Evolutionary conservation across 169 alveolate genomes (phyloP).

Genomic region (Plasmodium inui): DNA sequence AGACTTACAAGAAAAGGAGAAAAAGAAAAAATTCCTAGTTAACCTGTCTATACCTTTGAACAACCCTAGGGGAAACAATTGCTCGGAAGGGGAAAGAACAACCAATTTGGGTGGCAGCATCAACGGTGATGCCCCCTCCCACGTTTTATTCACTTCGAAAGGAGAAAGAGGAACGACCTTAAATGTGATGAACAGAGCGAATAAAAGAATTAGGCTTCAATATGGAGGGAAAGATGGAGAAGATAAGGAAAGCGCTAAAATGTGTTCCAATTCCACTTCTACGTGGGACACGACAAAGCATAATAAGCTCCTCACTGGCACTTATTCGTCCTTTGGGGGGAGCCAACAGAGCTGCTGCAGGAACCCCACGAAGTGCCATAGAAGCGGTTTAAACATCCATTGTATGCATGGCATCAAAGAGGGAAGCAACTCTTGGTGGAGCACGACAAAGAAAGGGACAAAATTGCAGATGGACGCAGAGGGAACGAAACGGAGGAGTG

Average conservation of each 20-base stretch:
- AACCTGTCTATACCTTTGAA: constrained; percentile 3
- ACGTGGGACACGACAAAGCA: not conserved
- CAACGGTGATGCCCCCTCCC: not conserved
- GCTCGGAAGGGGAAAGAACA: not conserved
- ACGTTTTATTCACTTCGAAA: not conserved
- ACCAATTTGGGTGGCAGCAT: not conserved
- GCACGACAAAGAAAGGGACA: not conserved
- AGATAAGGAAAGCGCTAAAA: constrained; percentile 1
- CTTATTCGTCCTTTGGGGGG: not conserved
- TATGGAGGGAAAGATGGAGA: not conserved
- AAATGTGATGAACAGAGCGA: not conserved
- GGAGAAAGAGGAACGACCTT: not conserved
- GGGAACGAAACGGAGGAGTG: not conserved
- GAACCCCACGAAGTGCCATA: not conserved
- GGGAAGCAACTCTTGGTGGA: not conserved
- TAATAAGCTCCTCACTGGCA: not conserved
- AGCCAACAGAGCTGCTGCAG: not conserved
- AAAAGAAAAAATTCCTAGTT: not conserved
- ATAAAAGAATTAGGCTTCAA: not conserved
- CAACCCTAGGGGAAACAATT: not conserved
- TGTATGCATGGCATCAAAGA: not conserved
- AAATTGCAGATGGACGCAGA: not conserved
- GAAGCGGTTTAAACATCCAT: not conserved
- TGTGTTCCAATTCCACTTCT: not conserved
- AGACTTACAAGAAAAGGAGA: not conserved